These are phyloP conservation scores for Salix koriyanagi DNA, from an alignment of 345 rosid species.

Conservation along the genomic window DNA sequence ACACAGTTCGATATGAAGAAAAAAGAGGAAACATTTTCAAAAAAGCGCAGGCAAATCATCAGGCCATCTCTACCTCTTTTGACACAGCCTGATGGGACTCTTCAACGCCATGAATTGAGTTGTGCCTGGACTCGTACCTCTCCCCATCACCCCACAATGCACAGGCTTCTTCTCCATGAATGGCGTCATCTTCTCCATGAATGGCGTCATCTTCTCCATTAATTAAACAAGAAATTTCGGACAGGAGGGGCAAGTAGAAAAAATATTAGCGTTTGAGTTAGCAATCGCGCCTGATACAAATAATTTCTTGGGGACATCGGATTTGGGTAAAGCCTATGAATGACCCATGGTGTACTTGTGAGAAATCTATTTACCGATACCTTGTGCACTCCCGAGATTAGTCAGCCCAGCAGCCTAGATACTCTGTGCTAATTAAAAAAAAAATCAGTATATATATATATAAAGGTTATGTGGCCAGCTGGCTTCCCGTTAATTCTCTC, in stretches of 20 bases:
- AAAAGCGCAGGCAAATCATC: not conserved
- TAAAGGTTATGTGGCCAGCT: not conserved
- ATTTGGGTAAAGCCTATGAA: too few species aligned
- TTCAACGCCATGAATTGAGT: constrained; percentile 29
- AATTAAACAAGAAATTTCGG: not conserved
- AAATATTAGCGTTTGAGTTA: too few species aligned
- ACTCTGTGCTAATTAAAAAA: too few species aligned
- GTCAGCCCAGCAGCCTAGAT: too few species aligned
- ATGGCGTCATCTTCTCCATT: too few species aligned
- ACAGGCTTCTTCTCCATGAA: constrained; percentile 67
- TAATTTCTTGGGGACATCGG: too few species aligned
- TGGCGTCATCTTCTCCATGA: constrained; percentile 21
- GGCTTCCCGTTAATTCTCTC: not conserved
- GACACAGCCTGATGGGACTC: constrained; percentile 33
- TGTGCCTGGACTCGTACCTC: constrained; percentile 51
- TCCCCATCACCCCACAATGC: constrained; percentile 76
- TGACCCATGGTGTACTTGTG: too few species aligned
- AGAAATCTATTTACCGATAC: too few species aligned
- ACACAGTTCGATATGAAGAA: not conserved
- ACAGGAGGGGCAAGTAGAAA: too few species aligned
- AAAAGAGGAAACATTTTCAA: not conserved
- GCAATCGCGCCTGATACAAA: too few species aligned
- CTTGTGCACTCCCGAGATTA: too few species aligned
- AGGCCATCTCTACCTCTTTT: constrained; percentile 46
- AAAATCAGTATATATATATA: too few species aligned